Evolutionary conservation across 2,329 filamentous ascomycete species (phyloP), one percentile per base, ranked within the genome.

Genomic region (Hypomyces rosellus): DNA sequence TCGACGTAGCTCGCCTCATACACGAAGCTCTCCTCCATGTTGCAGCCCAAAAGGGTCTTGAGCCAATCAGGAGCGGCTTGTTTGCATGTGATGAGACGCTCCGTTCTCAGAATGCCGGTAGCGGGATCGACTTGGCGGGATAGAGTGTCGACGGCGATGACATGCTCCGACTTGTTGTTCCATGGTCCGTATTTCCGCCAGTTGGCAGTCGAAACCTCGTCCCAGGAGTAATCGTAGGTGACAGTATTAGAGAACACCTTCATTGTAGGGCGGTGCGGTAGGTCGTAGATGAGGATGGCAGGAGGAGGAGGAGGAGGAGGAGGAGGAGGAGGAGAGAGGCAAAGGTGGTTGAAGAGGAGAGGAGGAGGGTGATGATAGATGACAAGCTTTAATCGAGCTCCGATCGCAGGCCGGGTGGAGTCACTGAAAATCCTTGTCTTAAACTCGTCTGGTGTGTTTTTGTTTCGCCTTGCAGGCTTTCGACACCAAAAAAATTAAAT

Each of bases 141-240:
- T 61, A 99, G 72, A 13, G 92, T 97, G 74, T 99, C 93, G 63
- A 97, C 93, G 59, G 89, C 91, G 58, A 95, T 84, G 59, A 99
- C 93, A 70, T 99, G 93, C 38, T 90, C 89, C n/a, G 88, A 91
- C 74, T 96, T 93, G 69, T 96, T 88, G 75, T 99, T 99, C 92
- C 93, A 97, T 16, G 92, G 92, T 64, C 89, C 95, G 74, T 99
- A 99, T 71, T 99, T 99, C 61, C 85, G 86, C 93, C 93, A 99
- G 79, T 99, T 99, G 67, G 88, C 90, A 13, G 89, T 90, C 22
- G 90, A 96, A 34, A 99, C 93, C 70, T 97, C 92, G 65, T 96
- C 89, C 93, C 93, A 99, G 42, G 92, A 95, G 78, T 99, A 99
- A 74, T 96, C 81, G 74, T 95, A 99, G 54, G 89, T 90, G 71